phyloP scores from a whole-genome alignment of 768 basidiomycete genomes.

The Solioccasus polychromus region DNA sequence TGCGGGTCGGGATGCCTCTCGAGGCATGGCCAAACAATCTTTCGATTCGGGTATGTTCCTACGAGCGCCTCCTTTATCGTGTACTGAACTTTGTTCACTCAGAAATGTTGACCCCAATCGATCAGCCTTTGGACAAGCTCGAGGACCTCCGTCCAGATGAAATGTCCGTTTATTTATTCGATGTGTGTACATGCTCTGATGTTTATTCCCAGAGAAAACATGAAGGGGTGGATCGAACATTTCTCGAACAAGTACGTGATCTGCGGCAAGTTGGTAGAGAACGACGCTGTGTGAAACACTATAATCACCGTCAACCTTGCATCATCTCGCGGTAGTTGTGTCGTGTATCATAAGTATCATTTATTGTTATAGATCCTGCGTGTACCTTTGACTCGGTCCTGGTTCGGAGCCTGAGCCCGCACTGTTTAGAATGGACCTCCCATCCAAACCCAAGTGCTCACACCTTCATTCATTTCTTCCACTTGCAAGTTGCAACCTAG shows the following conservation, averaged over 20 bases:
- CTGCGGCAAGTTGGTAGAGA: conserved; percentile 86
- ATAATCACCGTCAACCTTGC: not conserved
- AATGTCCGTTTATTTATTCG: conserved; percentile 53
- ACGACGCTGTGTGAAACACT: conserved; percentile 43
- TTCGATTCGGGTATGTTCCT: conserved; percentile 74
- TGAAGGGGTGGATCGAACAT: conserved; percentile 94
- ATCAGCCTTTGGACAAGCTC: conserved; percentile 83
- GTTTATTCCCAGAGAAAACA: conserved; percentile 67
- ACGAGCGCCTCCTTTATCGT: not conserved
- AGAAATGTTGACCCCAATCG: conserved; percentile 91
- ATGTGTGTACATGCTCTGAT: not conserved
- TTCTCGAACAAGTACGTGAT: conserved; percentile 91
- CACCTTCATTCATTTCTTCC: no score
- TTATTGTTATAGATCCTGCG: conserved; percentile 2
- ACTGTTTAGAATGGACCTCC: no score
- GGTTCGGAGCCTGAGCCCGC: no score
- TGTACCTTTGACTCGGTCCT: no score
- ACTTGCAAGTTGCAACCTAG: no score
- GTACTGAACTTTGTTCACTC: not conserved
- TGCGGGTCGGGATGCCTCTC: conserved; percentile 92
- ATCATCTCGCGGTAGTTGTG: not conserved
- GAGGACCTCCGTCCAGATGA: conserved; percentile 76
- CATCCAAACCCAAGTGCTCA: no score
- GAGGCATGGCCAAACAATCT: conserved; percentile 98
- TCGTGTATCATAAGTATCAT: conserved; percentile 11